These are phyloP conservation scores for Hypericum androsaemum DNA, from an alignment of 345 rosid genomes.

Conservation along the genomic window DNA sequence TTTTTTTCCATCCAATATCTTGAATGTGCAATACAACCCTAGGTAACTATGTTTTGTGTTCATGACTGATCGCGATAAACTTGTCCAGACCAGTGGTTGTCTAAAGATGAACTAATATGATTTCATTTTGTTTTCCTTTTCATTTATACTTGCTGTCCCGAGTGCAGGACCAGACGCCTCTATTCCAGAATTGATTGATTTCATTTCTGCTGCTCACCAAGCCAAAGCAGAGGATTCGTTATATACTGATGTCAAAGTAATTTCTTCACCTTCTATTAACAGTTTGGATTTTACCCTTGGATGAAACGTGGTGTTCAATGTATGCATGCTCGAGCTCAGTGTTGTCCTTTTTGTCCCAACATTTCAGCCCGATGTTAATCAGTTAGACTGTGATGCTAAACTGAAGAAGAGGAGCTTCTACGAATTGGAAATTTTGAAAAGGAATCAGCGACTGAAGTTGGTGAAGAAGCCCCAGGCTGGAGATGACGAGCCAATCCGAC, in stretches of 20 bases:
- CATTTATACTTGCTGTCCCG: conserved; percentile 7
- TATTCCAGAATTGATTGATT: conserved; percentile 57
- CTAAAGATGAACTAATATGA: neutral
- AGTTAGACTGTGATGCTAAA: conserved; percentile 13
- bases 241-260: conserved; percentile 48
- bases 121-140: neutral
- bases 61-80: no score
- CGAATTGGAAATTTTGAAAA: conserved; percentile 21
- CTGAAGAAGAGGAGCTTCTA: conserved; percentile 44
- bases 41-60: no score
- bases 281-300: neutral
- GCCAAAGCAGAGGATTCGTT: conserved; percentile 50
- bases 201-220: conserved; percentile 71
- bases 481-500: conserved; percentile 44
- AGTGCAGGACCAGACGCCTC: conserved; percentile 52
- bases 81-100: no score
- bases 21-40: no score
- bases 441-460: conserved; percentile 21
- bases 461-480: conserved; percentile 17
- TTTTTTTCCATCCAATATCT: conserved; percentile 1
- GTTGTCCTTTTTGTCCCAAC: neutral
- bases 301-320: neutral
- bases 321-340: neutral
- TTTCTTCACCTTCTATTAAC: neutral
- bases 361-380: conserved; percentile 31